phyloP scores from a whole-genome alignment of 257 asterid species.

The Solanum tarijense region DNA sequence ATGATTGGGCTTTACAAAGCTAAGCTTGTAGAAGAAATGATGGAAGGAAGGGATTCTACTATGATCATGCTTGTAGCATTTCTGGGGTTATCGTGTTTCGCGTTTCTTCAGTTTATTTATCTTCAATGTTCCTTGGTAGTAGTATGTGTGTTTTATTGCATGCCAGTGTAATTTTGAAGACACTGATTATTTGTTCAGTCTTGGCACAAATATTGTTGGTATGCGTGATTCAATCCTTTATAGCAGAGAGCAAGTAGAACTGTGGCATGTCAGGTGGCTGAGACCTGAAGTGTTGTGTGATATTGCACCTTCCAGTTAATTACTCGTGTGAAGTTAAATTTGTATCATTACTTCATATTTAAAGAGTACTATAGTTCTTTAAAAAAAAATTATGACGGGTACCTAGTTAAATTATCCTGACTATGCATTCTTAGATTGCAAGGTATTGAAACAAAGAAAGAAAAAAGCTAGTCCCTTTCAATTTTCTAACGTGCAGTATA shows the following conservation, averaged over 20 bases:
- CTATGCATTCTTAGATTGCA: not conserved
- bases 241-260: not conserved
- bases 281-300: not conserved
- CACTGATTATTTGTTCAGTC: not conserved
- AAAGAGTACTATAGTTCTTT: not conserved
- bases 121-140: not conserved
- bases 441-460: not conserved
- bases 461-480: not conserved
- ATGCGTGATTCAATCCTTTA: not conserved
- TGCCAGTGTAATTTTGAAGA: not conserved
- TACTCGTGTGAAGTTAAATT: not conserved
- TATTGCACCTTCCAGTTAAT: not conserved
- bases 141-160: not conserved
- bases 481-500: not conserved
- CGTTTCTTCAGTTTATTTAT: not conserved
- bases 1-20: not conserved
- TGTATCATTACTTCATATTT: not conserved
- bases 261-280: not conserved
- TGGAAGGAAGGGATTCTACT: not conserved
- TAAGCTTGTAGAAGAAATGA: not conserved
- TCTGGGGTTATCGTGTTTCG: not conserved
- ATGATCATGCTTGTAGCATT: not conserved
- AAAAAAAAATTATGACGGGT: no score
- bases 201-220: not conserved
- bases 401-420: not conserved